Conservation (phyloP, 73 alveolate species). For the Blepharisma stoltei region DNA sequence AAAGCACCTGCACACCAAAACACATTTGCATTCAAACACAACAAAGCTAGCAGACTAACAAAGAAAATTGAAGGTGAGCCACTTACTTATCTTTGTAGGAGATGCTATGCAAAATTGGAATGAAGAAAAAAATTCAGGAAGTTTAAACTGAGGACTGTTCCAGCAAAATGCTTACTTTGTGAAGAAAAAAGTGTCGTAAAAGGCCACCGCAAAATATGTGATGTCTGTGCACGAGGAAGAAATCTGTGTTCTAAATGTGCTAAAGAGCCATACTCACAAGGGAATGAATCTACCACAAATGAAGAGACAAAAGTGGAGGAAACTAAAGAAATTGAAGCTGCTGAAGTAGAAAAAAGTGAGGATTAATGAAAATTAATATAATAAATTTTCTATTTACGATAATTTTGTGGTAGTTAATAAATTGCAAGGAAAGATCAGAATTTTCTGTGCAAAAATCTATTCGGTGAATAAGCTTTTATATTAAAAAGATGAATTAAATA, state of each 20-base stretch:
- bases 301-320: too few species aligned
- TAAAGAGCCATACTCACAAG: background rate
- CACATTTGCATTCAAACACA: slow-evolving; percentile 62
- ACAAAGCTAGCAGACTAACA: slow-evolving; percentile 60
- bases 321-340: too few species aligned
- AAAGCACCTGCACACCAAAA: slow-evolving; percentile 53
- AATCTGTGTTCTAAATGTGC: slow-evolving; percentile 12
- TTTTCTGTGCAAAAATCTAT: too few species aligned
- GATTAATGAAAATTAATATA: too few species aligned
- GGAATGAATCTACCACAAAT: too few species aligned
- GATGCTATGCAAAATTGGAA: slow-evolving; percentile 64
- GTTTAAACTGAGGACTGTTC: slow-evolving; percentile 69
- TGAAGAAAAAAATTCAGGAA: slow-evolving; percentile 73
- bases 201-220: slow-evolving; percentile 5
- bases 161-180: slow-evolving; percentile 68
- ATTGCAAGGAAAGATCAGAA: too few species aligned
- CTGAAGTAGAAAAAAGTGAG: too few species aligned
- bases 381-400: too few species aligned
- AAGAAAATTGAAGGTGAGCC: slow-evolving; percentile 66
- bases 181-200: slow-evolving; percentile 35
- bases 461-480: too few species aligned
- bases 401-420: too few species aligned
- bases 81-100: slow-evolving; percentile 61
- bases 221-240: background rate
- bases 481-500: too few species aligned